Conservation (phyloP, 129 eudicot species). For the Solidago caesia region DNA sequence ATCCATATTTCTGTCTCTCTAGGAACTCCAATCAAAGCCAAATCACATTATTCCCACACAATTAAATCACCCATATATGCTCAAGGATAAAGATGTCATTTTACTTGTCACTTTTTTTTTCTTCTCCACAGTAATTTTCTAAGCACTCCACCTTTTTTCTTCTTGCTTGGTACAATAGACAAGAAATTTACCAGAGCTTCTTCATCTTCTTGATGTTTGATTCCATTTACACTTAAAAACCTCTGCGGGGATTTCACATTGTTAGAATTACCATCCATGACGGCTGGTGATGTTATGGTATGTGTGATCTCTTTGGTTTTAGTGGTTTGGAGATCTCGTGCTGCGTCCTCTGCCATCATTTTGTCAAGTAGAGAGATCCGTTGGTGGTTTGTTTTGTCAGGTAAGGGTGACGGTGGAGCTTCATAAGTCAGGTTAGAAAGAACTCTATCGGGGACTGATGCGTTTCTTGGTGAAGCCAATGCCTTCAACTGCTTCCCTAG, state of each 20-base stretch:
- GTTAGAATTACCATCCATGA: constrained; percentile 28
- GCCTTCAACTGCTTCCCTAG: constrained; percentile 91
- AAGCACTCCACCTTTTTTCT: constrained; percentile 43
- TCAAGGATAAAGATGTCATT: constrained; percentile 9
- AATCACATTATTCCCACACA: constrained; percentile 28
- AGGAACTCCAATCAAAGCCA: constrained; percentile 21
- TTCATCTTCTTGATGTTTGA: constrained; percentile 36
- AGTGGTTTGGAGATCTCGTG: constrained; percentile 35
- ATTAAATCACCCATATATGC: constrained; percentile 12
- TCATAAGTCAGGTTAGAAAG: constrained; percentile 36
- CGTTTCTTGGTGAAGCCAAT: constrained; percentile 59
- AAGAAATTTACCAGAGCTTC: constrained; percentile 43
- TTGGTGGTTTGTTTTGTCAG: constrained; percentile 34
- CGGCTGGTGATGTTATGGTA: constrained; percentile 26
- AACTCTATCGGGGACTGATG: constrained; percentile 48
- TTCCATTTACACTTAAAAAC: constrained; percentile 33
- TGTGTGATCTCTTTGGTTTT: constrained; percentile 40
- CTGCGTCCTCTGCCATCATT: constrained; percentile 79
- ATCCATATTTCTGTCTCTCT: constrained; percentile 24
- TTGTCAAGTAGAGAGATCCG: constrained; percentile 72
- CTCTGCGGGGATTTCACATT: constrained; percentile 29
- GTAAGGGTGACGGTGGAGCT: constrained; percentile 28
- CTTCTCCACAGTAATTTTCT: constrained; percentile 56
- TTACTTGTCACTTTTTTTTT: constrained; percentile 50
- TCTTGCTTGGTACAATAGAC: constrained; percentile 67